These are phyloP conservation scores for Papilionanthe hybrid DNA, from an alignment of 116 monocot species.

Conservation along the genomic window DNA sequence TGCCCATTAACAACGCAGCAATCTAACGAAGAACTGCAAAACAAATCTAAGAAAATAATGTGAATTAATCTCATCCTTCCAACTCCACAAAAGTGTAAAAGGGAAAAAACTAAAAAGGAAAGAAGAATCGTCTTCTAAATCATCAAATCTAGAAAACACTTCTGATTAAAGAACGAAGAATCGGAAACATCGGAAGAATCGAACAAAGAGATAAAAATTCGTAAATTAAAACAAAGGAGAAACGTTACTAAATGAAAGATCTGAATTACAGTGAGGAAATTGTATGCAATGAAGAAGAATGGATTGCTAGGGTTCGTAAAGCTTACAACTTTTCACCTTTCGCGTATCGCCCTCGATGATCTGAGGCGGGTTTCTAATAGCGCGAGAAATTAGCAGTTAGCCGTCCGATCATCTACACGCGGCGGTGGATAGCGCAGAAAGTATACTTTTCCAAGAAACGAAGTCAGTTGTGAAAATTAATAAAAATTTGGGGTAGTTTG, in stretches of 20 bases:
- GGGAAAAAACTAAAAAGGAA: no score
- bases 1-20: background rate
- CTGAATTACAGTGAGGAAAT: background rate
- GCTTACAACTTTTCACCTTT: background rate
- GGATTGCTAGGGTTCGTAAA: background rate
- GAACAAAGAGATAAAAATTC: no score
- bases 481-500: no score
- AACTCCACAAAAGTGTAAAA: no score
- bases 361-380: background rate
- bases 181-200: no score
- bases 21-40: background rate
- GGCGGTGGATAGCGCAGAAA: background rate
- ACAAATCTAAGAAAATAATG: no score
- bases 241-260: background rate
- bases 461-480: no score
- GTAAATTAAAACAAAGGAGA: background rate
- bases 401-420: slow-evolving; percentile 8
- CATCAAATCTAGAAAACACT: no score
- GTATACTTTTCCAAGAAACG: no score
- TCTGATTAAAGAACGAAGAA: no score
- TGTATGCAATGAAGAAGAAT: background rate
- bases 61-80: no score
- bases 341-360: background rate
- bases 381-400: background rate
- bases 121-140: no score